Evolutionary conservation across 2,329 filamentous ascomycete genomes (phyloP).

Genomic region (Aureobasidium mangrovei): DNA sequence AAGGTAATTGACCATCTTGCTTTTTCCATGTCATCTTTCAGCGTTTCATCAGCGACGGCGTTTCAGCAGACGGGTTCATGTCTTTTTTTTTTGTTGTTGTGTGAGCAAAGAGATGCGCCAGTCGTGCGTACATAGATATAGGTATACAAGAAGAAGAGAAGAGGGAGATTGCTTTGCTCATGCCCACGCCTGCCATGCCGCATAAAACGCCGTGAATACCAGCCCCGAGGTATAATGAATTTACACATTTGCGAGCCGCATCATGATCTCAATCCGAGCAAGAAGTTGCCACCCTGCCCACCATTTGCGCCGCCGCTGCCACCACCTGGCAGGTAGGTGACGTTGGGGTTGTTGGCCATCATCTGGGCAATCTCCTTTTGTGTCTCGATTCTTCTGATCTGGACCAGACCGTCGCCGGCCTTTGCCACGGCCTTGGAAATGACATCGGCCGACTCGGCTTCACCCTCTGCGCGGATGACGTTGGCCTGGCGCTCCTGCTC

Average conservation of each 20-base stretch:
- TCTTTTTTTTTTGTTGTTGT: not conserved
- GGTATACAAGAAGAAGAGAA: constrained; percentile 13
- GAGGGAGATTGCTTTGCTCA: constrained; percentile 10
- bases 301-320: constrained; percentile 45
- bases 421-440: constrained; percentile 91
- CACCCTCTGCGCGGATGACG: constrained; percentile 95
- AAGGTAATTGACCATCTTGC: not conserved
- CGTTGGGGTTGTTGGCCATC: constrained; percentile 82
- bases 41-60: constrained; percentile 1
- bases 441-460: constrained; percentile 92
- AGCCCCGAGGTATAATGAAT: constrained; percentile 3
- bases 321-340: constrained; percentile 83
- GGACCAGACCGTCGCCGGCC: constrained; percentile 83
- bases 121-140: constrained; percentile 3
- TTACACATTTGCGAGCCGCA: not conserved
- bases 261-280: constrained; percentile 56
- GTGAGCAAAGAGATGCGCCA: constrained; percentile 7
- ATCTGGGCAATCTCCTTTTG: constrained; percentile 92
- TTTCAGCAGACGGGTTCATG: not conserved
- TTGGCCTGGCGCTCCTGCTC: constrained; percentile 98
- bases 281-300: constrained; percentile 46
- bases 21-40: not conserved
- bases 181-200: constrained; percentile 13
- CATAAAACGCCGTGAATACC: constrained; percentile 10
- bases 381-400: constrained; percentile 96